Evolutionary conservation across 2,329 filamentous ascomycete species (phyloP), one percentile per base, ranked within the genome.

Genomic region (Botrytis medusae): DNA sequence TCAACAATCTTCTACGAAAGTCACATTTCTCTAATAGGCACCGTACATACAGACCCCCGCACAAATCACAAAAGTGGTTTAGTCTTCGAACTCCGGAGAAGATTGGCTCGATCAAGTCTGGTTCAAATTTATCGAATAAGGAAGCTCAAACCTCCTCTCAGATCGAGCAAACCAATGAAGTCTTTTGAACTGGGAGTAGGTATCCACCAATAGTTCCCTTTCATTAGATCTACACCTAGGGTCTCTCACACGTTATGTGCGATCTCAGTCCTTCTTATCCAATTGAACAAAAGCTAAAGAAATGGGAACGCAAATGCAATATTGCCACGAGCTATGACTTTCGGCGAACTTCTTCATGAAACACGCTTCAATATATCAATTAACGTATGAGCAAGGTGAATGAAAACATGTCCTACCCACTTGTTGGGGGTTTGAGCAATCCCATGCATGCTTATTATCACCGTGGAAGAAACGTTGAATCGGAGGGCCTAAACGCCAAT

Each of bases 381-480:
- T 40, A 57, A 42, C 62, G 40, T 72, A 60, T 59, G 61, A 72
- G 57, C 37, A 67, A 72, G 46, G 32, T 22, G 61, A 67, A 72
- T 22, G 51, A 63, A 57, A 40, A 71, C 42, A 42, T 48, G 18
- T 54, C 40, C 46, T 67, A 34, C 46, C 34, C 44, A 67, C 70
- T 72, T 67, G 62, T 65, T 64, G 60, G 37, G 60, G 40, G 44
- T 32, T 64, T 68, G 37, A 68, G 51, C 62, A 40, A 64, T 60
- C 62, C 18, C 22, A 73, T 73, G 71, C 71, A 70, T 73, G 71
- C 64, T 73, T 44, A 70, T 46, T 29, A 63, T 25, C 65, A 69
- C 57, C 14, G 42, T 60, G 63, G 29, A 51, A 48, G 48, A 59
- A 72, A 44, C 48, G 65, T 61, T 70, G 71, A 62, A 62, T 63